phyloP scores from a whole-genome alignment of 2,329 filamentous ascomycete genomes.

The Colletotrichum noveboracense region DNA sequence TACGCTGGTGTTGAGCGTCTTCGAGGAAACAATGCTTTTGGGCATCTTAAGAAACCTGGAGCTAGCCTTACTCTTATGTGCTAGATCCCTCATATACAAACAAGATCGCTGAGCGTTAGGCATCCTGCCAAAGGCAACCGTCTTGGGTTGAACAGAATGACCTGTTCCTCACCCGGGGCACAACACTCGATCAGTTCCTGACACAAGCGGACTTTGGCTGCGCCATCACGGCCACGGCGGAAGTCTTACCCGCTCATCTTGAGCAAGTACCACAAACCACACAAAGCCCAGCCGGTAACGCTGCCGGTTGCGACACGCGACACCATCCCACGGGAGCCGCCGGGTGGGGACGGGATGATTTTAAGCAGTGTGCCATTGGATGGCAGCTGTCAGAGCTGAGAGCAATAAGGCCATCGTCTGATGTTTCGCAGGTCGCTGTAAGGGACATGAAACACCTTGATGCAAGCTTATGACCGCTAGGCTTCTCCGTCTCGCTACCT shows the following conservation, averaged over 20 bases:
- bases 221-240: no score
- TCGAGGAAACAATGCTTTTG: accelerated
- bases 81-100: no score
- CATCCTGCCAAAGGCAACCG: accelerated
- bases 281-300: neutral
- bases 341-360: neutral
- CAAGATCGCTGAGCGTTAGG: no score
- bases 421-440: neutral
- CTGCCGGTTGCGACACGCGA: neutral
- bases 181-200: no score
- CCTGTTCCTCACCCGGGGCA: no score
- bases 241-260: neutral
- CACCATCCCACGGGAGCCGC: neutral
- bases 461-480: neutral
- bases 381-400: neutral
- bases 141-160: no score
- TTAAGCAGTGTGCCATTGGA: neutral
- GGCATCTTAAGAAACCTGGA: accelerated
- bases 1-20: accelerated
- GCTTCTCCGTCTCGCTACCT: neutral
- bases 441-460: neutral
- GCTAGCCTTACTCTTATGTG: no score
- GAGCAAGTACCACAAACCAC: neutral
- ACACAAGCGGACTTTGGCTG: no score
- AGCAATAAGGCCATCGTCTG: neutral